These are phyloP conservation scores for Cyanidioschyzon merolae DNA, from an alignment of 23 red algal genomes.

Conservation along the genomic window DNA sequence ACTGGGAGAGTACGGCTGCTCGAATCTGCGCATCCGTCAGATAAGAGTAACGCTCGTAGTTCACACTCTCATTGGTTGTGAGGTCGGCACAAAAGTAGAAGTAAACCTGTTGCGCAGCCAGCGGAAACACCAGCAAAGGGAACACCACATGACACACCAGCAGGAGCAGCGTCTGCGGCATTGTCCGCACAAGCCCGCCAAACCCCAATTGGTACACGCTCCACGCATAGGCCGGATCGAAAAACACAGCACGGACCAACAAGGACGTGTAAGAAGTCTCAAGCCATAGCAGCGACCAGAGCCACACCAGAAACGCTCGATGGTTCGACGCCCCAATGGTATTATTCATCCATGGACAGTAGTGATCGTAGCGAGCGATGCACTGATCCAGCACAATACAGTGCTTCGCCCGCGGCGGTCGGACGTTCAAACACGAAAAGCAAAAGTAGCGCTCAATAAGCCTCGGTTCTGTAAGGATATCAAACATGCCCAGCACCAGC, in stretches of 20 bases:
- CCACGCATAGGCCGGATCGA: background rate
- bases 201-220: background rate
- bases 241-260: background rate
- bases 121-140: constrained; percentile 7
- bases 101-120: constrained; percentile 8
- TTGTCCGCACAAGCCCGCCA: background rate
- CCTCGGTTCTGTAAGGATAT: background rate
- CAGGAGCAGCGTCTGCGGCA: background rate
- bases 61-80: constrained; percentile 11
- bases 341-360: constrained; percentile 85
- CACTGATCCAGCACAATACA: constrained; percentile 63
- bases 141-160: background rate
- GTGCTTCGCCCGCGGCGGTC: constrained; percentile 80
- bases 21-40: constrained; percentile 14
- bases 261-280: background rate
- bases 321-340: constrained; percentile 72
- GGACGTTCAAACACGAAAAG: constrained; percentile 40
- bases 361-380: constrained; percentile 85
- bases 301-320: constrained; percentile 42
- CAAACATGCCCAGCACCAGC: background rate
- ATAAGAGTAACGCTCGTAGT: constrained; percentile 15
- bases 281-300: constrained; percentile 14
- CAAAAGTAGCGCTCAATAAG: constrained; percentile 5
- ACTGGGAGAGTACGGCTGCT: background rate
- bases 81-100: constrained; percentile 1